Conservation (phyloP, 192 early-diverging fungal genomes). For the Lobosporangium transversale region DNA sequence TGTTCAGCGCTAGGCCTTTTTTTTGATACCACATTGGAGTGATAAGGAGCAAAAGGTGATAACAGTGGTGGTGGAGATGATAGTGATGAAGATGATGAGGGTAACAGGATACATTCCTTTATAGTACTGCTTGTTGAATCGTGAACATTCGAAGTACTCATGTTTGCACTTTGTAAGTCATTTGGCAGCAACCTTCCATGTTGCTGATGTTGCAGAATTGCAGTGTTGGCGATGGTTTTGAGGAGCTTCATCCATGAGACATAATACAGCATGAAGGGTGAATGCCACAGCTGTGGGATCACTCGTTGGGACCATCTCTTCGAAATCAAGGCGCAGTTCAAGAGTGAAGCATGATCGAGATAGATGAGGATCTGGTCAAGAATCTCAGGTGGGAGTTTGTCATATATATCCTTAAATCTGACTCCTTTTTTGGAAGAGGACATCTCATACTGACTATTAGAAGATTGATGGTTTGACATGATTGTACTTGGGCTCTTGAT, state of each 20-base stretch:
- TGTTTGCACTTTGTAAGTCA: no score
- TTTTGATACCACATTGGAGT: neutral
- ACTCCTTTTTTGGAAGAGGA: no score
- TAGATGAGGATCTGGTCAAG: slow-evolving; percentile 15
- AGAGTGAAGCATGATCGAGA: slow-evolving; percentile 9
- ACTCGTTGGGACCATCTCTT: slow-evolving; percentile 23
- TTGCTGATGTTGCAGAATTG: no score
- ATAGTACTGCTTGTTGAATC: no score
- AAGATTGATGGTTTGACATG: no score
- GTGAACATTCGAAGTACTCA: no score
- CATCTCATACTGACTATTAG: no score
- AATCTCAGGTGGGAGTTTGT: slow-evolving; percentile 25
- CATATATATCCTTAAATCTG: slow-evolving; percentile 23
- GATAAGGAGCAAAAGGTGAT: no score
- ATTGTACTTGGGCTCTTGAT: no score
- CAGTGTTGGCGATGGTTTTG: slow-evolving; percentile 1
- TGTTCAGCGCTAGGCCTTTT: neutral
- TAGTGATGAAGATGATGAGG: neutral
- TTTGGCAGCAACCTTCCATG: no score
- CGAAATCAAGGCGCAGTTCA: slow-evolving; percentile 18
- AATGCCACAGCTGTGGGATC: slow-evolving; percentile 35
- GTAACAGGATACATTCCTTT: no score
- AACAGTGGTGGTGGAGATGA: neutral
- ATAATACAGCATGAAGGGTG: slow-evolving; percentile 38
- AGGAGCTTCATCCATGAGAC: slow-evolving; percentile 33